Evolutionary conservation across 495 filamentous ascomycete genomes (phyloP).

Genomic region (Lophium mytilinum): DNA sequence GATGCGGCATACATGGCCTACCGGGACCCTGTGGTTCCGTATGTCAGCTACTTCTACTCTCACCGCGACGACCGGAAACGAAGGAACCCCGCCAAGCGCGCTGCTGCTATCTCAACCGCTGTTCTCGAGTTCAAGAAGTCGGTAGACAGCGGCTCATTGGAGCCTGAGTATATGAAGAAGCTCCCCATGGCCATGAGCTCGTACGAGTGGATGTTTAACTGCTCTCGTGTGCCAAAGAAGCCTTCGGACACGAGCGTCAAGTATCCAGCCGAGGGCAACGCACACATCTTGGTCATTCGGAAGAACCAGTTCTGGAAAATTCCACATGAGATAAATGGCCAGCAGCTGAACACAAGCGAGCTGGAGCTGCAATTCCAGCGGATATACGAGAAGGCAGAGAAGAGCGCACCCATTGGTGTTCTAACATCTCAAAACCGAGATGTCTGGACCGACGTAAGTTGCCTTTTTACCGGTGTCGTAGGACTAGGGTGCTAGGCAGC

Average conservation of each 20-base stretch:
- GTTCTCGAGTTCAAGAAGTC: conserved; percentile 88
- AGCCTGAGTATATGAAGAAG: conserved; percentile 97
- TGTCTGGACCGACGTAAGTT: conserved; percentile 66
- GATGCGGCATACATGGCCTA: conserved; percentile 82
- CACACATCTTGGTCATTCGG: conserved; percentile 80
- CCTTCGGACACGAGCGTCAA: conserved; percentile 78
- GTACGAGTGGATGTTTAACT: conserved; percentile 99
- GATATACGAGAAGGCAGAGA: conserved; percentile 70
- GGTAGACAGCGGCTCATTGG: conserved; percentile 73
- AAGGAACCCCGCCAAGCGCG: conserved; percentile 82
- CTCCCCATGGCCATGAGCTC: conserved; percentile 93
- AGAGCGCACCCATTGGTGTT: conserved; percentile 66
- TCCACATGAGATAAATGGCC: conserved; percentile 62
- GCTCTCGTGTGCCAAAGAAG: conserved; percentile 75
- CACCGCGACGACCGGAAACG: conserved; percentile 88
- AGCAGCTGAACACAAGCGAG: conserved; percentile 77
- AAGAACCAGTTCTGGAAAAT: conserved; percentile 98
- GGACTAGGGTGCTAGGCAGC: background rate
- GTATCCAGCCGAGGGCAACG: conserved; percentile 62
- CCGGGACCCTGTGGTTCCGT: conserved; percentile 93
- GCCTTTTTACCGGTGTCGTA: background rate
- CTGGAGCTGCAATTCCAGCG: conserved; percentile 79
- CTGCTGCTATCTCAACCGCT: conserved; percentile 78
- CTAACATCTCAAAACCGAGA: conserved; percentile 91
- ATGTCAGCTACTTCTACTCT: conserved; percentile 99